Evolutionary conservation across 106 monocot species (phyloP).

Genomic region (Iris macrosiphon): DNA sequence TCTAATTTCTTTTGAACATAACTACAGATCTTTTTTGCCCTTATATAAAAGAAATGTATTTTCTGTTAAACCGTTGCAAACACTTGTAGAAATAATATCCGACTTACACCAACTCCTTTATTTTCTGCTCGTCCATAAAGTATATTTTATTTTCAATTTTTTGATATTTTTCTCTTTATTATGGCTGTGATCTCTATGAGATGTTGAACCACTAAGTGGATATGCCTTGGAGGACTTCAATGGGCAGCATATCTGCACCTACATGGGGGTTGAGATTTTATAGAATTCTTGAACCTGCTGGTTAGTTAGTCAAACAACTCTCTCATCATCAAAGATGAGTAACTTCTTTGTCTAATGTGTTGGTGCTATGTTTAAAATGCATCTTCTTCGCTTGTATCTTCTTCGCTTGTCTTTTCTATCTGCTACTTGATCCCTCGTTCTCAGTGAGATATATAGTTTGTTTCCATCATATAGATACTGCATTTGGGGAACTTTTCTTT

Average conservation of each 20-base stretch:
- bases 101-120: too few species aligned
- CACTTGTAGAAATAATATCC: too few species aligned
- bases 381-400: too few species aligned
- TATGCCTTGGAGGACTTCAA: background rate
- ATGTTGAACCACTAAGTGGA: background rate
- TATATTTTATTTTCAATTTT: background rate
- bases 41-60: too few species aligned
- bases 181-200: background rate
- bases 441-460: too few species aligned
- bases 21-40: too few species aligned
- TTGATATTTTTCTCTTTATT: background rate
- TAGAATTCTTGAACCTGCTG: slow-evolving; percentile 2
- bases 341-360: background rate
- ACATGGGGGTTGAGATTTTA: slow-evolving; percentile 1
- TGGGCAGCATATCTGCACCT: slow-evolving; percentile 1
- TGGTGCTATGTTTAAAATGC: background rate
- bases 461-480: too few species aligned
- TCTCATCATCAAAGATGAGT: slow-evolving; percentile 2
- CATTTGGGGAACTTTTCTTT: too few species aligned
- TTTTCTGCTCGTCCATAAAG: background rate
- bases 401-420: background rate
- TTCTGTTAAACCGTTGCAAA: background rate
- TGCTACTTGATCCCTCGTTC: background rate
- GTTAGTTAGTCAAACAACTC: slow-evolving; percentile 7
- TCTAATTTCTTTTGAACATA: too few species aligned